Base-by-base conservation (phyloP, 176 grass and related monocot genomes). In the Musa beccarii region DNA sequence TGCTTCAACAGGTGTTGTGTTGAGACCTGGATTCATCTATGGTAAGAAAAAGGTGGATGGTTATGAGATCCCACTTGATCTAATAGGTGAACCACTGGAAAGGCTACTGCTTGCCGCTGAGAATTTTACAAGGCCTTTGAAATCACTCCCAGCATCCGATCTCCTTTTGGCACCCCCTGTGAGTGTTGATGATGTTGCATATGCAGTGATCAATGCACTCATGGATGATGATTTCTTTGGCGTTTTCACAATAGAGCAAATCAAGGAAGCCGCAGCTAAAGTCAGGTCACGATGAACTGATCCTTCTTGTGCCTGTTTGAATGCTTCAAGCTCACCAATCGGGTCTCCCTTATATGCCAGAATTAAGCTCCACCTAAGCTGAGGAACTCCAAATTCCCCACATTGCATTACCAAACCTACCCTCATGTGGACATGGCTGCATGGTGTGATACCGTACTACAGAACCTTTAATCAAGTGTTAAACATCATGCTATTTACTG, bases 21-120 rank as follows among this genome's bases (percentile, higher is more conserved):
- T 96, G 69, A 78, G 92, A 81, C 92, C 92, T 22, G 92, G 87
- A 61, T 96, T 96, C 59, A 96, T 96, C 74, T 96, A 96, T 1
- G 92, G 92, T 52, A 92, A 92, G 81, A 84, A 89, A 77, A 96
- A 88, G 78, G 87, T 89, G 15, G 83, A 96, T 59, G 89, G 92
- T 26, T 96, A 82, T 63, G 89, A 96, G 78, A 76, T 96, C 76
- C 92, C 92, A 0, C 87, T 96, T 0, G 92, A 96, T 12, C 28
- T 80, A 10, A 63, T 92, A 19, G 92, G 92, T 16, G 68, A 92
- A 72, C 92, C 92, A 69, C 65, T 96, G 22, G 92, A 96, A 79
- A 89, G 78, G 20, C 4, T 96, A 57, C 83, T 97, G 71, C 79
- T 81, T 25, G 83, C 88, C 17, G 81, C 84, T 7, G 90, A 89